Evolutionary conservation across 768 basidiomycete genomes (phyloP).

Genomic region (Boletus insuetus): DNA sequence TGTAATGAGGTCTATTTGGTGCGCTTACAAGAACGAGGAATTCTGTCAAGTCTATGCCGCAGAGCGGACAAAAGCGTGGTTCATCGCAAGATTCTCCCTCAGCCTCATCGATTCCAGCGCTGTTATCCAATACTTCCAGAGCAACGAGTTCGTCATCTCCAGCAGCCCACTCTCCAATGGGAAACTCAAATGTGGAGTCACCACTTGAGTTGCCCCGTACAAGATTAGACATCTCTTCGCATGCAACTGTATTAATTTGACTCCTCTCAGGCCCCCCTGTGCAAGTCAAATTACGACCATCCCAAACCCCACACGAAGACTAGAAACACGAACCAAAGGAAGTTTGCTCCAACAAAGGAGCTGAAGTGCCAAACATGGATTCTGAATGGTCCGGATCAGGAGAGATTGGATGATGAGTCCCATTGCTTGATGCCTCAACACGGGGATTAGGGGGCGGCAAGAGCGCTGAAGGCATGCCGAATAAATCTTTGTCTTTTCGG

Average conservation of each 20-base stretch:
- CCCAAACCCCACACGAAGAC: not conserved
- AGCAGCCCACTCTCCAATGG: conserved; percentile 60
- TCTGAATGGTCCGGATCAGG: not conserved
- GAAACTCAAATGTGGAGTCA: conserved; percentile 10
- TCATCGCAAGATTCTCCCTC: conserved; percentile 14
- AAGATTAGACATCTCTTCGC: not conserved
- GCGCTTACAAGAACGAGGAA: conserved; percentile 19
- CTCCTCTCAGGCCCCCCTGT: not conserved
- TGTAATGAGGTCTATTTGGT: conserved; percentile 19
- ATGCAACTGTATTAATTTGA: not conserved
- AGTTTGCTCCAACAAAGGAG: conserved; percentile 10
- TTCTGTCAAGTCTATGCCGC: conserved; percentile 13
- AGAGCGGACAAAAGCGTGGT: conserved; percentile 26
- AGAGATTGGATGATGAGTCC: not conserved
- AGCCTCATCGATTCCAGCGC: conserved; percentile 19
- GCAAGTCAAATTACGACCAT: not conserved
- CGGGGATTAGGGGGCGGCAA: conserved; percentile 6
- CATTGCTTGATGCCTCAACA: not conserved
- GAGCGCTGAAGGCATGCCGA: conserved; percentile 28
- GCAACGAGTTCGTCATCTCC: conserved; percentile 66
- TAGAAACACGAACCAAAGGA: conserved; percentile 13
- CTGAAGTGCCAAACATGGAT: conserved; percentile 20
- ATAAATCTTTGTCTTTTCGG: conserved; percentile 5
- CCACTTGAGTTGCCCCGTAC: not conserved
- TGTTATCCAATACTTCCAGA: conserved; percentile 29